phyloP scores from a whole-genome alignment of 768 basidiomycete genomes.

The Boletus pseudopeckii region DNA sequence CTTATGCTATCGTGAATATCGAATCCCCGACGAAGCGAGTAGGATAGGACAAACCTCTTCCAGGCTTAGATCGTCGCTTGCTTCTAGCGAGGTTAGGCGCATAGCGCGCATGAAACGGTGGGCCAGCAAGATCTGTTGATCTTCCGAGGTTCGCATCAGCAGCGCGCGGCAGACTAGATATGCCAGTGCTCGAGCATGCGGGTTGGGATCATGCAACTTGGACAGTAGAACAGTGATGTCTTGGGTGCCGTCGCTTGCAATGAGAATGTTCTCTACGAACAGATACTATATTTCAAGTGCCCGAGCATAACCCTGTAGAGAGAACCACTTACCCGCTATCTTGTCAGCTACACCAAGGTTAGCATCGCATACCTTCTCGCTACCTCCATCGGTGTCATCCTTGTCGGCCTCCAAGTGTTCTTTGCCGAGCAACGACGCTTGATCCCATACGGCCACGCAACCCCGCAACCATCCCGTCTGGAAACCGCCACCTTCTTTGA shows the following conservation, averaged over 20 bases:
- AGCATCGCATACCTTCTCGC: constrained; percentile 45
- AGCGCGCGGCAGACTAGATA: constrained; percentile 64
- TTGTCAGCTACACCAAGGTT: constrained; percentile 56
- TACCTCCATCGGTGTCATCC: constrained; percentile 30
- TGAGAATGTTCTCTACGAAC: constrained; percentile 58
- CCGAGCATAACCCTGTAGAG: too few relatives aligned
- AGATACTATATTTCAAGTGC: not conserved
- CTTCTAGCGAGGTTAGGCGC: constrained; percentile 43
- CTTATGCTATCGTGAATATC: constrained; percentile 30
- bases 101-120: constrained; percentile 45
- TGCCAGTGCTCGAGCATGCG: constrained; percentile 54
- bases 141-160: constrained; percentile 52
- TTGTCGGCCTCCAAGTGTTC: constrained; percentile 29
- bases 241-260: constrained; percentile 41
- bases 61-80: constrained; percentile 34
- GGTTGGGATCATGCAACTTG: constrained; percentile 47
- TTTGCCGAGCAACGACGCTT: constrained; percentile 25
- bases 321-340: constrained; percentile 55
- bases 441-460: constrained; percentile 45
- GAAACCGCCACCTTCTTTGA: constrained; percentile 38
- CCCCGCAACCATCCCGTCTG: constrained; percentile 46
- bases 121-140: constrained; percentile 56
- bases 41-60: constrained; percentile 28
- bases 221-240: constrained; percentile 49
- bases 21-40: not conserved